Evolutionary conservation across 208 protist species (phyloP), one percentile per base, ranked within the genome.

Genomic region (Acanthamoeba rhysodes): DNA sequence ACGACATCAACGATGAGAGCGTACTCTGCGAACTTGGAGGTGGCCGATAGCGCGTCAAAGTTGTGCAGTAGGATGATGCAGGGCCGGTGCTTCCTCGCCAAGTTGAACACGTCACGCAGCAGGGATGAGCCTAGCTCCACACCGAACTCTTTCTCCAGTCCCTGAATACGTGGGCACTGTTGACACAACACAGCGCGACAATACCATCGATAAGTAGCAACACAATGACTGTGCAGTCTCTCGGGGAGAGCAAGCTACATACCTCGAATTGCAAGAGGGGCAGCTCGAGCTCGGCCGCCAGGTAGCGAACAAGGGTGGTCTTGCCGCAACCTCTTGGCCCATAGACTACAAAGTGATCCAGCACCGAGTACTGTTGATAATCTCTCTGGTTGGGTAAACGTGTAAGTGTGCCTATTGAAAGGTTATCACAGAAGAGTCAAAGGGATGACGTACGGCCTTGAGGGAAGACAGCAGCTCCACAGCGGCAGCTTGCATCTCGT

Each of bases 31-130:
- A 37, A 24, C 55, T 59, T 59, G 66, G 29, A 72, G 27, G 66
- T 34, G 66, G 10, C 18, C 55, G 62, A 78, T 10, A 78, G 8
- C 16, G 70, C n/a, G 70, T 78, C 70, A 20, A 78, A 20, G 32
- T 78, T 45, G 70, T 78, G 70, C 14, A 78, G 32, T 12, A 78
- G 34, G 32, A 78, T 29, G 34, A 78, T 50, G 70, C 70, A 78
- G 5, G 70, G 70, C 18, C 32, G 32, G 9, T 32, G 32, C 70
- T 29, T 34, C 70, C 22, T 34, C 22, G 70, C 70, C 32, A 7
- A 27, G n/a, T 24, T 45, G 8, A 78, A 34, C 1, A 78, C 16
- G 70, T 78, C 70, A 8, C n/a, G n/a, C 18, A 78, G 10, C 34
- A 78, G 29, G 34, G 16, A 7, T 14, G 16, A 7, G 4, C 70